Conservation (phyloP, 805 yeast species). For the Starmerella roubikii region DNA sequence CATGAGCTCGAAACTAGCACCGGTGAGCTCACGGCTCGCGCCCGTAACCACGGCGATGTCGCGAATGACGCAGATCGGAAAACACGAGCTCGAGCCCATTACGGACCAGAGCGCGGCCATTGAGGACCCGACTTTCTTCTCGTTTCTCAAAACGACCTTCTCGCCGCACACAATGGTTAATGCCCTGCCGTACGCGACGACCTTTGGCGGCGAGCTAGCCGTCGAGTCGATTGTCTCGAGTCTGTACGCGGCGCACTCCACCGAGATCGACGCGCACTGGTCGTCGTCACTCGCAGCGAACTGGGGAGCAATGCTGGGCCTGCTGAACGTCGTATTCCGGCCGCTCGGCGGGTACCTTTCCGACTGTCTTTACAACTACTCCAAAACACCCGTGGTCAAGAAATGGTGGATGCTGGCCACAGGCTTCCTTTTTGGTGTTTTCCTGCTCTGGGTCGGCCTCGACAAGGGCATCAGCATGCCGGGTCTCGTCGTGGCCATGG, state of each 20-base stretch:
- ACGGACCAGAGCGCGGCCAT: constrained; percentile 6
- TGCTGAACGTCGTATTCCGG: constrained; percentile 14
- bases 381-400: constrained; percentile 25
- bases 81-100: constrained; percentile 2
- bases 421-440: constrained; percentile 26
- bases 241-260: constrained; percentile 12
- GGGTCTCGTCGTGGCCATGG: constrained; percentile 25
- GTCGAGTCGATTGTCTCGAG: constrained; percentile 12
- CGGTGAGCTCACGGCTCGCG: background rate
- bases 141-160: constrained; percentile 4
- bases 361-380: constrained; percentile 24
- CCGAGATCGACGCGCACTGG: constrained; percentile 7
- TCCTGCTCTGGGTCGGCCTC: constrained; percentile 29
- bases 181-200: constrained; percentile 13
- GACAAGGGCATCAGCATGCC: constrained; percentile 22
- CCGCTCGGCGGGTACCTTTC: constrained; percentile 15
- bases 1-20: background rate
- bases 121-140: constrained; percentile 8
- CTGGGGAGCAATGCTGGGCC: constrained; percentile 17
- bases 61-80: constrained; percentile 1
- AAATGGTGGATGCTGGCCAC: constrained; percentile 26
- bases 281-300: constrained; percentile 9
- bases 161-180: constrained; percentile 8
- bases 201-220: constrained; percentile 17
- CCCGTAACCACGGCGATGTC: constrained; percentile 3